These are phyloP conservation scores for Crassisporium funariophilum DNA, from an alignment of 768 basidiomycete genomes.

Conservation along the genomic window DNA sequence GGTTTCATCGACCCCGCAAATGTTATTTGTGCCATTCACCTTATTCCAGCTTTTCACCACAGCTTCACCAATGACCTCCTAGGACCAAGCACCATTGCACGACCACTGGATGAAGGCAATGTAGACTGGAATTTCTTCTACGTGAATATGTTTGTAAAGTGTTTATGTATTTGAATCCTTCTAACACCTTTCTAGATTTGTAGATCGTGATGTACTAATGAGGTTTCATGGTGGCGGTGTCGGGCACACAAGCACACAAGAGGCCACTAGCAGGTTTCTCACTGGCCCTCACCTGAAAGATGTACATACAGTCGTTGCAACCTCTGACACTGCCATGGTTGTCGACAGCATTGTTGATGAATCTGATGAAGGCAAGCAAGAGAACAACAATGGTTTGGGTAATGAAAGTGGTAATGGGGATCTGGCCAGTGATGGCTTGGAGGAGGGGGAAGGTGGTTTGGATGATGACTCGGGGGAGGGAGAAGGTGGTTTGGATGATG, in stretches of 20 bases:
- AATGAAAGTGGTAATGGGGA: not conserved
- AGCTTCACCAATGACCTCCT: conserved; percentile 13
- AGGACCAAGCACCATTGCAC: conserved; percentile 6
- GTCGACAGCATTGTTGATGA: conserved; percentile 1
- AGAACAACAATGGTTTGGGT: not conserved
- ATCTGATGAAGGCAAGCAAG: not conserved
- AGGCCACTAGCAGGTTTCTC: not conserved
- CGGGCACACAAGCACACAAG: conserved; percentile 24
- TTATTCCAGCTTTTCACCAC: conserved; percentile 38
- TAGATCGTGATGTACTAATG: conserved; percentile 35
- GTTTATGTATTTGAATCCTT: not conserved
- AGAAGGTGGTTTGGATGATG: not conserved
- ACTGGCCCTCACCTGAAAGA: not conserved
- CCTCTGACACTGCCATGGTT: not conserved
- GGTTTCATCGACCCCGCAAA: conserved; percentile 45
- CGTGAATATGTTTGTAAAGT: conserved; percentile 33
- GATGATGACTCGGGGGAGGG: not conserved
- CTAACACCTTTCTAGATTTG: conserved; percentile 21
- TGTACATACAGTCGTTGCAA: not conserved
- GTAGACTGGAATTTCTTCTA: conserved; percentile 35
- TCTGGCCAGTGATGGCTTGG: not conserved
- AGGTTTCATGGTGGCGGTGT: conserved; percentile 26
- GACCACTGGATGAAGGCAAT: conserved; percentile 7
- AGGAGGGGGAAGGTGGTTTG: not conserved
- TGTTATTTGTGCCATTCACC: conserved; percentile 39